phyloP scores from a whole-genome alignment of 306 rosid species.

The Gynostemma pentaphyllum region DNA sequence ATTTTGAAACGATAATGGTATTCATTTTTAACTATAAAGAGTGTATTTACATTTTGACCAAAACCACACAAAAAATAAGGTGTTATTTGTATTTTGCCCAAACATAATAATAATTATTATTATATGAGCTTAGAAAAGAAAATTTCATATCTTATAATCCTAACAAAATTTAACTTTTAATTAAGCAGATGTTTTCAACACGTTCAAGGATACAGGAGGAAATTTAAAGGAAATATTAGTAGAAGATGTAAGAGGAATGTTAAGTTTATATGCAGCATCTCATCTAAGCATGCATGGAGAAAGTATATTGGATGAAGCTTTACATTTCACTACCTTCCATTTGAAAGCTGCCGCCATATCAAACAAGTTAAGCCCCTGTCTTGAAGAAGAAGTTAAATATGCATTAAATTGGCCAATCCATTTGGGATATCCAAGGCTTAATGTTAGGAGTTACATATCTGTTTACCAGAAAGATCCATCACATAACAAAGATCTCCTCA shows the following conservation, averaged over 20 bases:
- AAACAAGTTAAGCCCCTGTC: not conserved
- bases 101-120: no score
- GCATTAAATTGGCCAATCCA: constrained; percentile 21
- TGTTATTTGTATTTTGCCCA: no score
- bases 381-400: not conserved
- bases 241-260: constrained; percentile 20
- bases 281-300: constrained; percentile 25
- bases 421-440: constrained; percentile 20
- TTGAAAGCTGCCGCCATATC: not conserved
- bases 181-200: constrained; percentile 24
- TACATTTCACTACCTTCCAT: constrained; percentile 18
- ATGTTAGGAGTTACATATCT: constrained; percentile 23
- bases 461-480: constrained; percentile 25
- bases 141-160: no score
- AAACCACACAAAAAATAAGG: no score
- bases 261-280: constrained; percentile 41
- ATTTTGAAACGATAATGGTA: no score
- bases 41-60: no score
- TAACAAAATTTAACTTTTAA: no score
- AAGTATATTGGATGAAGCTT: constrained; percentile 32
- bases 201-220: constrained; percentile 25
- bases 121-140: no score
- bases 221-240: no score
- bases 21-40: no score
- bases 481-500: constrained; percentile 17